phyloP scores from a whole-genome alignment of 2,329 filamentous ascomycete genomes.

The Domatiomyces catenatus region DNA sequence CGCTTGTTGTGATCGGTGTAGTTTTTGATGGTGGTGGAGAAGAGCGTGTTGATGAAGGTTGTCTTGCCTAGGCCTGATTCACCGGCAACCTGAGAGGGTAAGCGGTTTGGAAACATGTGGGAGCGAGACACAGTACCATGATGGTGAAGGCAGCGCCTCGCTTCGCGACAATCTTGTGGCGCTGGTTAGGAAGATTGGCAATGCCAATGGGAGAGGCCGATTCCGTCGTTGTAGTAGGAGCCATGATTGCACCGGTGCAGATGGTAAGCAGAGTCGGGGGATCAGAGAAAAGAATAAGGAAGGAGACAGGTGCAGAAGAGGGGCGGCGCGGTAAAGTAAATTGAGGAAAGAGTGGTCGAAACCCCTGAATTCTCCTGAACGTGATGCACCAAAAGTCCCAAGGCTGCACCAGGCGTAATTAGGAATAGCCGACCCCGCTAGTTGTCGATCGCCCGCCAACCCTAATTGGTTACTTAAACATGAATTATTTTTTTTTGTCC shows the following conservation, averaged over 20 bases:
- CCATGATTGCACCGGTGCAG: neutral
- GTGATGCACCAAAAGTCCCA: neutral
- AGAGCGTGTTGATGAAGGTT: conserved; percentile 99
- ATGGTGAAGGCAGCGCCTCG: conserved; percentile 97
- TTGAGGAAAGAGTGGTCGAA: neutral
- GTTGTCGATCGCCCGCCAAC: neutral
- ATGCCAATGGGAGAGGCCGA: conserved; percentile 55
- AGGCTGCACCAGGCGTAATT: neutral
- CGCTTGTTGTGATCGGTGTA: conserved; percentile 99
- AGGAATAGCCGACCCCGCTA: neutral
- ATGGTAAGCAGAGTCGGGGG: neutral
- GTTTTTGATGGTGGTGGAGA: conserved; percentile 99
- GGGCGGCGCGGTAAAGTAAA: neutral
- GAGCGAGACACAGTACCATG: conserved; percentile 51
- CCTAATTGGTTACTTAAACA: neutral
- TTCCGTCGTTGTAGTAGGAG: conserved; percentile 33
- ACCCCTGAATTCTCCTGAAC: neutral
- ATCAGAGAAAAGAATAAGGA: neutral
- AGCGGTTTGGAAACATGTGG: conserved; percentile 3
- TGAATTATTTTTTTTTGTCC: neutral
- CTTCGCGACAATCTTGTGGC: conserved; percentile 59
- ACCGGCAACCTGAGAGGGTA: conserved; percentile 64
- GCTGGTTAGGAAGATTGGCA: conserved; percentile 59
- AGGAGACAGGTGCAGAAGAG: conserved; percentile 3
- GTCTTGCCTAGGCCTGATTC: conserved; percentile 98